These are phyloP conservation scores for Spiromastix sp. DNA, from an alignment of 2,329 filamentous ascomycete genomes.

Conservation along the genomic window DNA sequence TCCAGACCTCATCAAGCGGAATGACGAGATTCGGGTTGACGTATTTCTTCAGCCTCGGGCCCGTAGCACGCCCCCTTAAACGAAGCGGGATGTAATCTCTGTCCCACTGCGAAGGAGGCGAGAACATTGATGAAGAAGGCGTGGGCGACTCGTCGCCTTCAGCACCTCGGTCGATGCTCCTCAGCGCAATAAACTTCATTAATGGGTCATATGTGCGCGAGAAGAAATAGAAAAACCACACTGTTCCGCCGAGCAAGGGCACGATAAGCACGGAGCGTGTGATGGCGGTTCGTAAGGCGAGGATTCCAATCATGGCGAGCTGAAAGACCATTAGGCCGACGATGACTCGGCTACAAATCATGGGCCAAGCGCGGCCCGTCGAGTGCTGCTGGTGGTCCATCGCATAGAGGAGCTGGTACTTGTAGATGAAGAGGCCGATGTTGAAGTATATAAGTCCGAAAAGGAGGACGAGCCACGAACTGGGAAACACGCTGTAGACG, in stretches of 20 bases:
- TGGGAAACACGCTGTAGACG: slow-evolving; percentile 79
- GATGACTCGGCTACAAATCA: slow-evolving; percentile 88
- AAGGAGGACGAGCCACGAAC: slow-evolving; percentile 70
- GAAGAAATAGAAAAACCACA: slow-evolving; percentile 86
- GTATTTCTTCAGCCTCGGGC: slow-evolving; percentile 33
- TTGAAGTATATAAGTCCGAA: slow-evolving; percentile 58
- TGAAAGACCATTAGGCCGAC: slow-evolving; percentile 83
- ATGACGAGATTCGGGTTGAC: slow-evolving; percentile 37
- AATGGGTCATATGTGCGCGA: slow-evolving; percentile 72
- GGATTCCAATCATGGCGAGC: slow-evolving; percentile 76
- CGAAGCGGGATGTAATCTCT: slow-evolving; percentile 32
- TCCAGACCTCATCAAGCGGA: slow-evolving; percentile 35
- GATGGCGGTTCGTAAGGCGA: slow-evolving; percentile 65
- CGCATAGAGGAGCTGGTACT: slow-evolving; percentile 93
- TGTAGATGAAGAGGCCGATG: slow-evolving; percentile 82
- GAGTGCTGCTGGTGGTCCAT: slow-evolving; percentile 97
- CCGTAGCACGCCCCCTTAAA: slow-evolving; percentile 30
- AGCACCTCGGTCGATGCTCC: slow-evolving; percentile 60
- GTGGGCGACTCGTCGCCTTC: slow-evolving; percentile 20
- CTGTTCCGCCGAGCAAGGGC: slow-evolving; percentile 66
- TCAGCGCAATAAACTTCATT: slow-evolving; percentile 83
- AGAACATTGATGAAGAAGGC: slow-evolving; percentile 26
- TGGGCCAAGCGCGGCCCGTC: slow-evolving; percentile 87
- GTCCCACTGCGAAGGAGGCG: slow-evolving; percentile 33
- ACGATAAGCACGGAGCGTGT: slow-evolving; percentile 61